Evolutionary conservation across 164 flowering plant species (phyloP).

Genomic region (Berberis vulgaris): DNA sequence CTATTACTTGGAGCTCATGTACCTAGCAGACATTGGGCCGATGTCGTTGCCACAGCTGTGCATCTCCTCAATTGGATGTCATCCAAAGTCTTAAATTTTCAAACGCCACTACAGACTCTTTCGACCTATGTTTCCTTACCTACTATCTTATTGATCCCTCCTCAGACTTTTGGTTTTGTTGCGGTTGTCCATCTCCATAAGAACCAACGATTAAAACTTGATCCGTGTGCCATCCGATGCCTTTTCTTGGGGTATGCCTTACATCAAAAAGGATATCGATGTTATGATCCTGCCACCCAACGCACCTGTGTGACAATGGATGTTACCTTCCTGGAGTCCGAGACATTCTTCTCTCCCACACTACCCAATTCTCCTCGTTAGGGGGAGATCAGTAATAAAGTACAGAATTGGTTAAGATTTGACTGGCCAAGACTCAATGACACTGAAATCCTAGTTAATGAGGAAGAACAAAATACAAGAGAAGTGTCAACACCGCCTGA

Average conservation of each 20-base stretch:
- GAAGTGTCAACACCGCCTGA: too few species aligned
- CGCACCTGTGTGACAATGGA: background rate
- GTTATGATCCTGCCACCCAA: background rate
- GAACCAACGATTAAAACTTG: background rate
- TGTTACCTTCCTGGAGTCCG: conserved; percentile 1
- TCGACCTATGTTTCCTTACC: background rate
- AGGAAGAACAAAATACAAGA: too few species aligned
- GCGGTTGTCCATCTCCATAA: background rate
- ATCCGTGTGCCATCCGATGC: background rate
- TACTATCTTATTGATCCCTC: background rate
- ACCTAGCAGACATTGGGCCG: background rate
- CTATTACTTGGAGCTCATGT: background rate
- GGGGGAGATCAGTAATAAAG: background rate
- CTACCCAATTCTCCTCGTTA: background rate
- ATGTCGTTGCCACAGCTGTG: background rate
- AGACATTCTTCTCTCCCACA: background rate
- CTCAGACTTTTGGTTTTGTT: conserved; percentile 1
- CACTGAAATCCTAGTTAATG: background rate
- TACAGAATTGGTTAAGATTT: background rate
- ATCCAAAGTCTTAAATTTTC: background rate
- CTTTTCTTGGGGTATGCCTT: background rate
- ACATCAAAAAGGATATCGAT: background rate
- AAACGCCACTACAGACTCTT: background rate
- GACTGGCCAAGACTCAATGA: too few species aligned
- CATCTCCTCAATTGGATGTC: background rate